Base-by-base conservation (phyloP, 2,329 filamentous ascomycete genomes). In the Apiospora saccharicola region DNA sequence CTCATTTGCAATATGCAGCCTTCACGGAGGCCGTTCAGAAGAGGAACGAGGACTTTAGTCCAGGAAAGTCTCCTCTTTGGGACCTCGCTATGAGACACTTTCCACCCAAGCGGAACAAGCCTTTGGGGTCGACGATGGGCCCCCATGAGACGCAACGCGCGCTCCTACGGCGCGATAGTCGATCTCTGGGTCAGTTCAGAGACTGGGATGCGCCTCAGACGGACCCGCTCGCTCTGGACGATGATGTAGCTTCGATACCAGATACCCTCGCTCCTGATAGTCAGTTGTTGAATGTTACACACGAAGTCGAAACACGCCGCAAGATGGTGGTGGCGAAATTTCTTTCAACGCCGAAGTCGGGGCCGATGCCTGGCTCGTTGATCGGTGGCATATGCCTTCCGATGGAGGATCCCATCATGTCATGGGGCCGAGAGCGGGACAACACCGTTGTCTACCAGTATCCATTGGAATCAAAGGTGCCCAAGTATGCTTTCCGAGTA, bases 401-500 rank as follows among this genome's bases (percentile, higher is more conserved):
- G 46, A 84, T 98, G 19, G 90, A 90, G 14, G 87, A 90, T 53
- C 90, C 90, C 4, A 83, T 94, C 75, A 90, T 92, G 0, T 92
- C 91, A 0, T 98, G 94, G 91, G 96, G 96, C 43, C 90, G 96
- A 37, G 89, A 89, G 0, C 84, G 83, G 0, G 85, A 87, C 26
- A 95, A 94, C 77, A 96, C 92, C 0, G 82, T 91, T 43, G 85
- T 91, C 2, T 94, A 95, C 77, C 82, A 88, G 0, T 85, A 91
- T 68, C 83, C 81, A 43, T 83, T 84, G 34, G 94, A 98, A 75
- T 87, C 86, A 2, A 91, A 91, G 22, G 90, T 98, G 47, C 94
- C 95, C 1, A 96, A 96, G 79, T 91, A 92, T 74, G 94, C 94
- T 0, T 90, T 98, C 76, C 92, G 93, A 77, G 85, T 98, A 49